These are phyloP conservation scores for Podospora pseudocomata DNA, from an alignment of 495 filamentous ascomycete genomes.

Conservation along the genomic window DNA sequence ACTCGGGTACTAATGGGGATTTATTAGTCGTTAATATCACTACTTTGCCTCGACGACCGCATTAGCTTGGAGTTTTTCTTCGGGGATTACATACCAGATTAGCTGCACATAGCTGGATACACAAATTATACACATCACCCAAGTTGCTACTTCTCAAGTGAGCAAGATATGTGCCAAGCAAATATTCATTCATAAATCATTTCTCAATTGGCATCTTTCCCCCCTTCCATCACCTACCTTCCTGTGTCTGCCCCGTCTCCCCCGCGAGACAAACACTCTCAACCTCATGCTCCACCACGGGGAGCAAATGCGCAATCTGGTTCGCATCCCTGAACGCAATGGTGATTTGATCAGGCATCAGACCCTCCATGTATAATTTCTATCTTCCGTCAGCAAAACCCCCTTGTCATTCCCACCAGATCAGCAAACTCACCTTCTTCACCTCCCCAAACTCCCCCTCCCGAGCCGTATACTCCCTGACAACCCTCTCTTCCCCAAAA, in stretches of 20 bases:
- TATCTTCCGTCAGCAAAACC: conserved; percentile 31
- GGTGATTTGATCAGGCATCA: conserved; percentile 64
- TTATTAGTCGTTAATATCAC: background rate
- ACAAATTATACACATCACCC: background rate
- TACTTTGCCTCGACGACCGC: background rate
- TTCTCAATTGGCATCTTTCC: background rate
- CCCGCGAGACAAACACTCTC: conserved; percentile 42
- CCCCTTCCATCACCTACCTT: background rate
- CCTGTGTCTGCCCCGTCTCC: conserved; percentile 2
- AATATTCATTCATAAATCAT: background rate
- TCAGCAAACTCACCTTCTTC: conserved; percentile 56
- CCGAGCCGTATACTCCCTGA: conserved; percentile 80
- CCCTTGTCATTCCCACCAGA: background rate
- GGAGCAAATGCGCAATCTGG: conserved; percentile 66
- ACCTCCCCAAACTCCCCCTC: conserved; percentile 77
- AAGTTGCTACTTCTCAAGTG: background rate
- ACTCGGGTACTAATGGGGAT: background rate
- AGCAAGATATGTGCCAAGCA: background rate
- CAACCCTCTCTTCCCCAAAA: conserved; percentile 74
- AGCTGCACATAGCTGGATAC: background rate
- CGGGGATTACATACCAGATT: background rate
- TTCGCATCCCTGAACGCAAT: conserved; percentile 82
- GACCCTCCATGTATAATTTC: conserved; percentile 63
- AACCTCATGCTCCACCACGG: conserved; percentile 57
- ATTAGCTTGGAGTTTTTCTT: background rate